phyloP scores from a whole-genome alignment of 768 basidiomycete genomes.

The Pisolithus tinctorius region DNA sequence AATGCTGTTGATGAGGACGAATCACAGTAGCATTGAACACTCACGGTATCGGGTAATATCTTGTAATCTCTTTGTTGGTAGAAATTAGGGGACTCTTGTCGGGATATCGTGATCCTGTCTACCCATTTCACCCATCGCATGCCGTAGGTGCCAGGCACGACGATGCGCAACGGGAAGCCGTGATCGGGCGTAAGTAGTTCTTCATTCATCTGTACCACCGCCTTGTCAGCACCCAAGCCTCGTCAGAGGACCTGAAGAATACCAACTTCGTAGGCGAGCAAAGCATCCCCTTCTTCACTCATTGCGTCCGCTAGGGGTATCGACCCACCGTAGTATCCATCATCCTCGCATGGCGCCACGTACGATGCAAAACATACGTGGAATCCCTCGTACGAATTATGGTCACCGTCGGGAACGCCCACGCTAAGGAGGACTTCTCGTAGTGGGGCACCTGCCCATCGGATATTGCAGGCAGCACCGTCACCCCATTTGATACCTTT shows the following conservation, averaged over 20 bases:
- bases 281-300: slow-evolving; percentile 40
- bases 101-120: slow-evolving; percentile 49
- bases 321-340: slow-evolving; percentile 56
- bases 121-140: slow-evolving; percentile 78
- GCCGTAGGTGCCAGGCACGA: slow-evolving; percentile 61
- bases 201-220: slow-evolving; percentile 52
- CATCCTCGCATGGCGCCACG: slow-evolving; percentile 56
- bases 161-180: slow-evolving; percentile 60
- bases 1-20: neutral
- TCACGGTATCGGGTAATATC: slow-evolving; percentile 46
- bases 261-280: slow-evolving; percentile 56
- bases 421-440: slow-evolving; percentile 46
- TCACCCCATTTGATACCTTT: slow-evolving; percentile 59
- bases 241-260: neutral
- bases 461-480: slow-evolving; percentile 64
- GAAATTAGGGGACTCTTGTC: slow-evolving; percentile 54
- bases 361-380: slow-evolving; percentile 60
- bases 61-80: slow-evolving; percentile 73
- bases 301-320: slow-evolving; percentile 49
- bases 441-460: slow-evolving; percentile 57
- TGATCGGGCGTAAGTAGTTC: slow-evolving; percentile 51
- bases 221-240: neutral
- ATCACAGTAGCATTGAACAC: slow-evolving; percentile 6
- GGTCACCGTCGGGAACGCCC: slow-evolving; percentile 27
- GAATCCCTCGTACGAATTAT: slow-evolving; percentile 16